These are phyloP conservation scores for Clavispora santaluciae DNA, from an alignment of 805 yeast species.

Conservation along the genomic window DNA sequence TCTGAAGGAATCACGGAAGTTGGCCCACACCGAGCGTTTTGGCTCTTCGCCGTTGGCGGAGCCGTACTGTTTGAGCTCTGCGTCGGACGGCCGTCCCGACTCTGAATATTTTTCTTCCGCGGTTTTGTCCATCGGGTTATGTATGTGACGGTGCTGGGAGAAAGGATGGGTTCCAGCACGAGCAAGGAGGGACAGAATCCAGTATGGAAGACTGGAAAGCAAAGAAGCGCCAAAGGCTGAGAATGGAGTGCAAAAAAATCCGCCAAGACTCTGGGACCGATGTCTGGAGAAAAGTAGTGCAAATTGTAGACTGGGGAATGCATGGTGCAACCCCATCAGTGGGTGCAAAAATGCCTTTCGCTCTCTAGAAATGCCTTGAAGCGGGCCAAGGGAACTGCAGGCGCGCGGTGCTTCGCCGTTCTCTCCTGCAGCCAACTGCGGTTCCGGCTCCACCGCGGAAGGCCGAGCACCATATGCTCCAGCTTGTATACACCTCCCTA, in stretches of 20 bases:
- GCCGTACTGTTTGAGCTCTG: constrained; percentile 11
- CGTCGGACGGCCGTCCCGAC: constrained; percentile 1
- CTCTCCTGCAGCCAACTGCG: background rate
- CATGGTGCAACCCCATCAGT: background rate
- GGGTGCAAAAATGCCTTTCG: background rate
- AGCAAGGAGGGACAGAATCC: too few species aligned
- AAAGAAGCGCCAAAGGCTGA: too few species aligned
- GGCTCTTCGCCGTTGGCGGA: constrained; percentile 3
- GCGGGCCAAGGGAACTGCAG: background rate
- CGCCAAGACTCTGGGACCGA: background rate
- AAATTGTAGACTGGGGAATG: background rate
- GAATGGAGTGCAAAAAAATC: too few species aligned
- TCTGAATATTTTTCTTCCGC: background rate
- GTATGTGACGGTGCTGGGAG: too few species aligned
- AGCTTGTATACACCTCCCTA: too few species aligned
- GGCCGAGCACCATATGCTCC: too few species aligned
- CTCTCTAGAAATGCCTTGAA: background rate
- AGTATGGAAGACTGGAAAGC: too few species aligned
- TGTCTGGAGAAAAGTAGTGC: background rate
- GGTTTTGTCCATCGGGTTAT: background rate
- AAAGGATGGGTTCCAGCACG: too few species aligned
- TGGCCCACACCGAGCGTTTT: constrained; percentile 1
- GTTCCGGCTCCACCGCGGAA: too few species aligned
- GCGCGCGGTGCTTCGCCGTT: background rate
- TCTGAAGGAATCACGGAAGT: constrained; percentile 15